Conservation (phyloP, 768 basidiomycete species). For the Dacryopinax spathularia region DNA sequence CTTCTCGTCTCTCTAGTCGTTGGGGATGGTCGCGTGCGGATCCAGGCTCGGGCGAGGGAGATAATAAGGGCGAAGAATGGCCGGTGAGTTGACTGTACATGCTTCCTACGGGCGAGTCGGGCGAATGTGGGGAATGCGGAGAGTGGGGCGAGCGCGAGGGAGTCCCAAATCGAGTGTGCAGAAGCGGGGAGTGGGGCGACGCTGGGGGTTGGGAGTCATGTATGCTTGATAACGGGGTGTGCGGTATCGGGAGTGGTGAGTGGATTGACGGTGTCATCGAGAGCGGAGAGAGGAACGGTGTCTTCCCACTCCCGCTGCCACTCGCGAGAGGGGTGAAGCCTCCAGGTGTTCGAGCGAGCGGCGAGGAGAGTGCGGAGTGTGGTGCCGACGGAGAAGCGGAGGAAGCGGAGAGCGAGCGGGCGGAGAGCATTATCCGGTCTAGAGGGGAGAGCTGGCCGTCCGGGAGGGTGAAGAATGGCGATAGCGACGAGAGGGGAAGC, state of each 20-base stretch:
- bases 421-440: slow-evolving; percentile 1
- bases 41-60: neutral
- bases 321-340: too few species aligned
- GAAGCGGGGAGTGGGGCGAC: neutral
- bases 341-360: too few species aligned
- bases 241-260: neutral
- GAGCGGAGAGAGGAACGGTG: neutral
- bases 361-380: neutral
- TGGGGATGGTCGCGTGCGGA: neutral
- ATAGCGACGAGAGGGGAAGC: neutral
- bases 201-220: neutral
- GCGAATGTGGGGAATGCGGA: neutral
- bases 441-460: slow-evolving; percentile 1
- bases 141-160: neutral
- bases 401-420: neutral
- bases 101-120: neutral
- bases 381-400: too few species aligned
- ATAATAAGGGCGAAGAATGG: neutral
- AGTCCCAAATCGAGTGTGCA: neutral
- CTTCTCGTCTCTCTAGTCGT: neutral
- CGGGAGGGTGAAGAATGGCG: neutral
- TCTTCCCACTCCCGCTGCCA: neutral
- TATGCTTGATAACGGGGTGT: neutral
- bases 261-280: neutral
- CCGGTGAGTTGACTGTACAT: neutral